Conservation (phyloP, 345 rosid species). For the Angophora floribunda region DNA sequence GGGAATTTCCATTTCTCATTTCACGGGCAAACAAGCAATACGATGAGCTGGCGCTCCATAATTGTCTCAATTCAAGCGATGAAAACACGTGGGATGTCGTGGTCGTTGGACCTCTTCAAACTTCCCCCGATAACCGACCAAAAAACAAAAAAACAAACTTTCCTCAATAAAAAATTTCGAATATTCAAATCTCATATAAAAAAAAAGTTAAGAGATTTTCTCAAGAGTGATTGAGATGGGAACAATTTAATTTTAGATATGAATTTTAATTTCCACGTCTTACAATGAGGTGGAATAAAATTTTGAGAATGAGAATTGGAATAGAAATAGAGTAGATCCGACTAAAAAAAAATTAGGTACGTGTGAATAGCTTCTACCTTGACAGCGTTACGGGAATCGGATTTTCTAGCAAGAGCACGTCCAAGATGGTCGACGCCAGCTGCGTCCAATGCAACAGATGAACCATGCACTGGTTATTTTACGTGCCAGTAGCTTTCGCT, state of each 20-base stretch:
- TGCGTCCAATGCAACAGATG: neutral
- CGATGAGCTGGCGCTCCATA: neutral
- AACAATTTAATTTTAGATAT: no score
- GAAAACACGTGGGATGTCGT: neutral
- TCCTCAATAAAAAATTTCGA: neutral
- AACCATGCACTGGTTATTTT: neutral
- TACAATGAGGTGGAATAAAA: no score
- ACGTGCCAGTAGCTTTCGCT: neutral
- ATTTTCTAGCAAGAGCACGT: neutral
- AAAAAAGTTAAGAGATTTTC: no score
- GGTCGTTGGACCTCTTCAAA: neutral
- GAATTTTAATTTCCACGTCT: no score
- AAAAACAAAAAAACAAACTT: no score
- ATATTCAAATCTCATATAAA: no score
- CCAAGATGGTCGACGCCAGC: neutral
- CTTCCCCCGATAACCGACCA: neutral
- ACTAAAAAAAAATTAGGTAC: no score
- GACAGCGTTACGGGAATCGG: neutral
- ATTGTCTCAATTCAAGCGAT: neutral
- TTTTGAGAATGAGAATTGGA: no score
- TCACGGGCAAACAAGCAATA: neutral
- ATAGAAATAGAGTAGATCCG: no score
- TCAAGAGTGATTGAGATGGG: no score
- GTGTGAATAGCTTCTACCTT: neutral
- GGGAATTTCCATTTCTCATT: neutral